Evolutionary conservation across 805 yeast species (phyloP).

Genomic region (Lachancea thermotolerans): DNA sequence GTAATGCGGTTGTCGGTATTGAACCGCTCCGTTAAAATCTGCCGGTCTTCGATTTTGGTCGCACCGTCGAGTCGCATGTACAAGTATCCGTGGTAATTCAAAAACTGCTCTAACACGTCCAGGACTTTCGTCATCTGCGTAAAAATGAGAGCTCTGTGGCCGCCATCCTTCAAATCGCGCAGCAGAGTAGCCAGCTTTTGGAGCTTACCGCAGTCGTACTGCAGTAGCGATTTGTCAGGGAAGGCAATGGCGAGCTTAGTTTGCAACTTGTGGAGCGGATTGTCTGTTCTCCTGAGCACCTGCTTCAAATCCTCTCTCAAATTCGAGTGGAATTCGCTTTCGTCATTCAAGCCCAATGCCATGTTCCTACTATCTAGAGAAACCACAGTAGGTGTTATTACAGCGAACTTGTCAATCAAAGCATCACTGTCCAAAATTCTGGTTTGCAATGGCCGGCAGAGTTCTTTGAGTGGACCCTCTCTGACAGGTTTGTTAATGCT

Average conservation of each 20-base stretch:
- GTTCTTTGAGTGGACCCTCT: slow-evolving; percentile 21
- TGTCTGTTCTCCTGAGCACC: slow-evolving; percentile 21
- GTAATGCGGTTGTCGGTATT: slow-evolving; percentile 81
- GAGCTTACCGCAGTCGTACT: slow-evolving; percentile 94
- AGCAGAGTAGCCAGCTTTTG: slow-evolving; percentile 75
- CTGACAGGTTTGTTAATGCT: slow-evolving; percentile 27
- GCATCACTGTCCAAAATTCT: slow-evolving; percentile 39
- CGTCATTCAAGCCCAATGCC: slow-evolving; percentile 22
- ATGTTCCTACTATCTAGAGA: slow-evolving; percentile 59
- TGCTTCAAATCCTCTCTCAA: slow-evolving; percentile 20
- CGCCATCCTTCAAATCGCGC: slow-evolving; percentile 71
- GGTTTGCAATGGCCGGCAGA: slow-evolving; percentile 38
- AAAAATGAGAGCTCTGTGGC: slow-evolving; percentile 91
- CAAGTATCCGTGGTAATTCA: slow-evolving; percentile 89
- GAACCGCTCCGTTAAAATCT: slow-evolving; percentile 84
- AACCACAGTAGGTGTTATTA: slow-evolving; percentile 82
- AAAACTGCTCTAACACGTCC: slow-evolving; percentile 86
- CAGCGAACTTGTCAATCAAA: slow-evolving; percentile 67
- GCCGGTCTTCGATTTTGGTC: slow-evolving; percentile 95
- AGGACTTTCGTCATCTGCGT: slow-evolving; percentile 97
- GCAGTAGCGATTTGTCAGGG: slow-evolving; percentile 87
- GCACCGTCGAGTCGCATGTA: slow-evolving; percentile 97
- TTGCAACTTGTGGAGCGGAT: slow-evolving; percentile 75
- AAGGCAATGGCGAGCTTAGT: slow-evolving; percentile 86
- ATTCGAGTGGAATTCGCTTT: slow-evolving; percentile 22